A percentile compares a stretch with the other conserved stretches of the same genome.
Conservation (phyloP, 1,284 basidiomycete species). For the Termitomyces sp. region DNA sequence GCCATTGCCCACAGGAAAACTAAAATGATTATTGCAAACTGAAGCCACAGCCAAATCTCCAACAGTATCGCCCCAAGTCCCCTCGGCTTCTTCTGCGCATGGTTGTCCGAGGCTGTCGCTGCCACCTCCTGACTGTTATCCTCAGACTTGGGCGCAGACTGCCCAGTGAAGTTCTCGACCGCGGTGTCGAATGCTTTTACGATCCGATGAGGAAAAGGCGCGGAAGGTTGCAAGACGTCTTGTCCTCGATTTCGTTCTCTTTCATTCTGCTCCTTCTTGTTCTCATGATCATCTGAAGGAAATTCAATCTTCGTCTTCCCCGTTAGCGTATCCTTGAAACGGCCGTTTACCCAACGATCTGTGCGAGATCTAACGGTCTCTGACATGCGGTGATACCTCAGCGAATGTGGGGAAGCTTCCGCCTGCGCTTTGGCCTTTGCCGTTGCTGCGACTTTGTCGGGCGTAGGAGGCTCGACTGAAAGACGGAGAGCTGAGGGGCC, state of each 20-base stretch:
- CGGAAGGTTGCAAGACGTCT: constrained; percentile 21
- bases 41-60: constrained; percentile 76
- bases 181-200: constrained; percentile 36
- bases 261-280: background rate
- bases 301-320: constrained; percentile 11
- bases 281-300: constrained; percentile 6
- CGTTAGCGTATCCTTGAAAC: constrained; percentile 34
- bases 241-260: constrained; percentile 2
- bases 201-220: constrained; percentile 33
- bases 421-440: constrained; percentile 1
- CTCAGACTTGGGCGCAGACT: constrained; percentile 9
- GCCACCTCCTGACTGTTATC: constrained; percentile 16
- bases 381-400: constrained; percentile 43
- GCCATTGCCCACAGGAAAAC: constrained; percentile 78
- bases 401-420: constrained; percentile 21
- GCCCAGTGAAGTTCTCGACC: constrained; percentile 36
- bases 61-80: constrained; percentile 50
- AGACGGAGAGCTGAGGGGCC: constrained; percentile 26
- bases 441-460: constrained; percentile 21
- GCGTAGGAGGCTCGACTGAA: constrained; percentile 38
- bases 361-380: constrained; percentile 51
- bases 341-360: constrained; percentile 48
- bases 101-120: background rate
- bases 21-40: constrained; percentile 65
- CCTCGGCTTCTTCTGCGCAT: constrained; percentile 20